Evolutionary conservation across 129 eudicot species (phyloP).

Genomic region (Centella asiatica): DNA sequence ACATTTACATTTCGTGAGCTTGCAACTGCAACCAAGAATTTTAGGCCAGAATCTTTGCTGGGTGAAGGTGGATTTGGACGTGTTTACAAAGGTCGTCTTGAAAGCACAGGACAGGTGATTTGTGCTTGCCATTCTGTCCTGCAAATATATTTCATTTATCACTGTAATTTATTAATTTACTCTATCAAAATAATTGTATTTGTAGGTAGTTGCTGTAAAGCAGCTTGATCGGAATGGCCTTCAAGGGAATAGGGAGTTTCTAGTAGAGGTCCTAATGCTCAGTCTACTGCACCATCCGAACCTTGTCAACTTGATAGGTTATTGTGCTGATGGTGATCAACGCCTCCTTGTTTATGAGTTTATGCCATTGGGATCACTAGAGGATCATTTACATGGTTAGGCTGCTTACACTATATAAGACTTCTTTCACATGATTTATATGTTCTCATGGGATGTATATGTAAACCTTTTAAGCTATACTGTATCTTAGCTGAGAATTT

Average conservation of each 20-base stretch:
- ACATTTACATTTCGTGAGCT: conserved; percentile 69
- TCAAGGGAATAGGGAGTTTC: conserved; percentile 70
- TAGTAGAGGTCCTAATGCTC: conserved; percentile 69
- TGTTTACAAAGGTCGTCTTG: conserved; percentile 66
- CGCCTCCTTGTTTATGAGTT: conserved; percentile 75
- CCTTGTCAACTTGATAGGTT: conserved; percentile 67
- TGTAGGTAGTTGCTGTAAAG: conserved; percentile 65
- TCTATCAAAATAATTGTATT: neutral
- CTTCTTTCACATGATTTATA: neutral
- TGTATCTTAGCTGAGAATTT: neutral
- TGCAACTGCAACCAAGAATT: conserved; percentile 54
- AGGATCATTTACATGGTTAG: conserved; percentile 65
- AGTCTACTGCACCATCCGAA: conserved; percentile 73
- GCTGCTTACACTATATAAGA: neutral
- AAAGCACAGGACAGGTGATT: conserved; percentile 32
- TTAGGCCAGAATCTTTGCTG: conserved; percentile 42
- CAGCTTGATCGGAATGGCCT: conserved; percentile 72
- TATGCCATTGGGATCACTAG: conserved; percentile 70
- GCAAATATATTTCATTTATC: neutral
- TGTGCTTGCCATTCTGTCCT: neutral
- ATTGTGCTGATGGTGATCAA: conserved; percentile 70
- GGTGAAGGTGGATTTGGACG: conserved; percentile 94
- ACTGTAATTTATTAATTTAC: neutral
- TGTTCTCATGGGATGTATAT: neutral
- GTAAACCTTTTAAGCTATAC: neutral